Conservation (phyloP, 768 basidiomycete genomes). For the Boletellus emodensis region DNA sequence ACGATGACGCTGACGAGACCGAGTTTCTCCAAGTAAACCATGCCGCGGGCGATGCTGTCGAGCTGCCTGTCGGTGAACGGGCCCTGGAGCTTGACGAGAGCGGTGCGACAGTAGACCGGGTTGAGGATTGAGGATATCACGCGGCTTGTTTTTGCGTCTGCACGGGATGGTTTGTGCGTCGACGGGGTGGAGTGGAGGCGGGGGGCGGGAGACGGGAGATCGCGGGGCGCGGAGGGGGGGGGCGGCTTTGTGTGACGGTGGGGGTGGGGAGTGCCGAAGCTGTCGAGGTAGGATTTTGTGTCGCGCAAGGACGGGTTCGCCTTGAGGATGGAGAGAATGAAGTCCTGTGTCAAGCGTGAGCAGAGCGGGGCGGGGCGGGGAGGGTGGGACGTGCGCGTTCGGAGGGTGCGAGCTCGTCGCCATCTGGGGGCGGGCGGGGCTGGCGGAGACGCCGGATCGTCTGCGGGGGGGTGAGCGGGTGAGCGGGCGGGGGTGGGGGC, state of each 20-base stretch:
- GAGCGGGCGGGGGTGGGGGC: conserved; percentile 1
- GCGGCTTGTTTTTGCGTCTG: conserved; percentile 38
- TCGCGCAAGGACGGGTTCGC: conserved; percentile 91
- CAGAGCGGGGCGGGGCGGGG: background rate
- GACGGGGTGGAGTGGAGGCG: conserved; percentile 5
- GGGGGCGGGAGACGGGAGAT: conserved; percentile 21
- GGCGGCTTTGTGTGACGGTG: conserved; percentile 4
- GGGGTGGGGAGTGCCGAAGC: conserved; percentile 72
- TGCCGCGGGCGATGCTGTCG: conserved; percentile 87
- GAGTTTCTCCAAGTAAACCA: conserved; percentile 94
- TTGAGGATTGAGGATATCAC: conserved; percentile 75
- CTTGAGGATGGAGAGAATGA: conserved; percentile 90
- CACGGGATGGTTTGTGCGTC: conserved; percentile 25
- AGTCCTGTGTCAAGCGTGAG: conserved; percentile 58
- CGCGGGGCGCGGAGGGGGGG: conserved; percentile 15
- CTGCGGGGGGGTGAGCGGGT: too few relatives aligned
- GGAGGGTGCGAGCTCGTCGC: conserved; percentile 14
- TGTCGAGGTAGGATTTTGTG: conserved; percentile 83
- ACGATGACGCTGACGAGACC: conserved; percentile 95
- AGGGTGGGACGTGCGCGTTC: conserved; percentile 44
- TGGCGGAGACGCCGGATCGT: conserved; percentile 15
- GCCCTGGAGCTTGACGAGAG: conserved; percentile 94
- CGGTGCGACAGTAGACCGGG: conserved; percentile 80
- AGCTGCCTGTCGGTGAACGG: conserved; percentile 92
- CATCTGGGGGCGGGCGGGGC: conserved; percentile 15